Percentiles rank a stretch among this genome's conserved stretches.
These are phyloP conservation scores for Nymphaea thermarum DNA, from an alignment of 164 flowering plant genomes.

Conservation along the genomic window DNA sequence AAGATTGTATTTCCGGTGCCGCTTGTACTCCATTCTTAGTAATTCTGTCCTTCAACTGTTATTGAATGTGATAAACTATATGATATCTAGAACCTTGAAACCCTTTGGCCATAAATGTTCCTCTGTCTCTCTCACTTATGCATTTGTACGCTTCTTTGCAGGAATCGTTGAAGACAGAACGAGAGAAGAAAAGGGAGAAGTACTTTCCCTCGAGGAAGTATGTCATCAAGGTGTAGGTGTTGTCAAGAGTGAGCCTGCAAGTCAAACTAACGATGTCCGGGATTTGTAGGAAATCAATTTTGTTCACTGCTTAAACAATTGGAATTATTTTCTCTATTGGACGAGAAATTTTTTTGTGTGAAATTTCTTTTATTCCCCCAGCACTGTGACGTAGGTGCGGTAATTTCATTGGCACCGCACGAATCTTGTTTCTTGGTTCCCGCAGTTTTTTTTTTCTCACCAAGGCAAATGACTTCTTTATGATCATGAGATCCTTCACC, in stretches of 20 bases:
- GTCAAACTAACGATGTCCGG: neutral
- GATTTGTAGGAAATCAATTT: neutral
- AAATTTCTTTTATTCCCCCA: no score
- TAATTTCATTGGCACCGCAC: no score
- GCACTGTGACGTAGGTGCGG: no score
- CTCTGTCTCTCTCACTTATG: neutral
- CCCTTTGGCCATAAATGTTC: neutral
- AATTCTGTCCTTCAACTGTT: neutral
- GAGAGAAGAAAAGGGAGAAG: constrained; percentile 33
- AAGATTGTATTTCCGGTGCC: neutral
- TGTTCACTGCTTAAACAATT: neutral
- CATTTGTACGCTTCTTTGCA: constrained; percentile 7
- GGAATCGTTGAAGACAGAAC: constrained; percentile 31
- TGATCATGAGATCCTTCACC: no score
- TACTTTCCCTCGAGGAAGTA: constrained; percentile 40
- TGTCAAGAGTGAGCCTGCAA: neutral
- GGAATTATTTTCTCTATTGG: no score
- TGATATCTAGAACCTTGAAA: neutral
- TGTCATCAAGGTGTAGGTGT: constrained; percentile 31
- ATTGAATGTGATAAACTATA: neutral
- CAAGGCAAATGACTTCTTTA: no score
- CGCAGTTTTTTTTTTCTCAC: no score
- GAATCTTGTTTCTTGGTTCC: no score
- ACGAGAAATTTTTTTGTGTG: no score
- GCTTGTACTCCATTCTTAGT: neutral